Base-by-base conservation (phyloP, 768 basidiomycete species). In the Mycena crocata region DNA sequence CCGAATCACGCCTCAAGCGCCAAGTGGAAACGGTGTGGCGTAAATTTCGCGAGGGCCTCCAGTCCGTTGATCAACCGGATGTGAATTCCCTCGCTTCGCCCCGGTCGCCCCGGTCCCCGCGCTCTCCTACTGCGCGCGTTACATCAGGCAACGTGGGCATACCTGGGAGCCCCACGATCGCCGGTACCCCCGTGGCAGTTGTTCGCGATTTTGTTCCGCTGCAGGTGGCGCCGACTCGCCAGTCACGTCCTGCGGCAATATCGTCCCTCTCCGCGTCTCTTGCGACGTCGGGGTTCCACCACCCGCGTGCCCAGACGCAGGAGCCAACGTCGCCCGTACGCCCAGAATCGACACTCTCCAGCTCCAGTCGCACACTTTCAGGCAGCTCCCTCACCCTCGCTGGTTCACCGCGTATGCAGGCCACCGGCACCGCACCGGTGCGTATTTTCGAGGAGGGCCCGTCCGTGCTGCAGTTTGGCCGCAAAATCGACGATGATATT, bases 251-350 rank as follows among this genome's bases (percentile, higher is more conserved):
- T 35, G 74, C 85, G 7, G 75, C 81, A 30, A 72, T 83, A 34
- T 93, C 92, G 57, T 87, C 89, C 7, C 85, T 93, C 45, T 93
- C 92, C 23, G 87, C 86, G n/a, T 92, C 92, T 35, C 80, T 93
- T 46, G 87, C 84, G 8, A 86, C 85, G 24, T 83, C 90, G 23
- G 78, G 80, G 19, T 87, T 92, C 69, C 84, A 90, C 64, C 81
- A 87, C 70, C 85, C 87, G 6, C 83, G 76, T 61, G 80, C 80
- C 26, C 71, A 62, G 56, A 28, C 13, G 21, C 6, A 23, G n/a
- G 73, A 73, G 24, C 70, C 57, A 23, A 39, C 67, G 10, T 67
- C 74, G 15, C 68, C 71, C n/a, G 19, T 56, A 19, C 67, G 73
- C 14, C 67, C 71, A 32, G 68, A 37, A 3, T 70, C 65, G 32